Conservation (phyloP, 495 filamentous ascomycete species). For the Copromyces sp. region DNA sequence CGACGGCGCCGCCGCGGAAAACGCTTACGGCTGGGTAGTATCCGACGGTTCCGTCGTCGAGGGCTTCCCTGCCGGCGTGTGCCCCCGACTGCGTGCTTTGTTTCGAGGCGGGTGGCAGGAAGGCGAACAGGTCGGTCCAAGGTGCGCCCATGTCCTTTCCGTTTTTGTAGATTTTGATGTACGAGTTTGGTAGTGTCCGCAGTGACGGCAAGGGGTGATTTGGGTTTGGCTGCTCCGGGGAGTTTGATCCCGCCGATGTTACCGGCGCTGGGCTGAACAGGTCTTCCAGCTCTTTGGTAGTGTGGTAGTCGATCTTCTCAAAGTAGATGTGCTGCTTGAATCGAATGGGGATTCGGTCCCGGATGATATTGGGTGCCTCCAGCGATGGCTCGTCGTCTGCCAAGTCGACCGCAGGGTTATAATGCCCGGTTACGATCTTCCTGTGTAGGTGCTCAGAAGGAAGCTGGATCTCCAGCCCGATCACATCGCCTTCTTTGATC, state of each 20-base stretch:
- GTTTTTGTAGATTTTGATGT: conserved; percentile 86
- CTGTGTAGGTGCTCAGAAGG: conserved; percentile 76
- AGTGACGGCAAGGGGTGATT: conserved; percentile 63
- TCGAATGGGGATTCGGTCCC: conserved; percentile 86
- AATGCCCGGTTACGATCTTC: conserved; percentile 76
- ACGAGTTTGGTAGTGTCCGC: conserved; percentile 75
- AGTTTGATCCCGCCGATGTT: conserved; percentile 30
- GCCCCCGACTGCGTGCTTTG: conserved; percentile 56
- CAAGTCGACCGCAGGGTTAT: conserved; percentile 71
- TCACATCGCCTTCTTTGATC: conserved; percentile 77
- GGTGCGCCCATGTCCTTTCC: conserved; percentile 76
- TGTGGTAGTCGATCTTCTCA: conserved; percentile 85
- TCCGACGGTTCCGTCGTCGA: conserved; percentile 88
- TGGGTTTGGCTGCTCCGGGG: conserved; percentile 46
- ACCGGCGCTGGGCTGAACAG: conserved; percentile 64
- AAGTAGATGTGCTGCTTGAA: conserved; percentile 91
- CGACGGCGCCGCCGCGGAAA: conserved; percentile 80
- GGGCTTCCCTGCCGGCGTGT: conserved; percentile 52
- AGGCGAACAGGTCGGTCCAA: conserved; percentile 81
- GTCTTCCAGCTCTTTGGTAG: conserved; percentile 81
- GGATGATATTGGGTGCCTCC: conserved; percentile 63
- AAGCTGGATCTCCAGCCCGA: conserved; percentile 85
- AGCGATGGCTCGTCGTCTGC: conserved; percentile 44
- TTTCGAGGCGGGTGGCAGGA: conserved; percentile 82
- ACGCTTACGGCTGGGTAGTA: conserved; percentile 93